Evolutionary conservation across 176 grass and related monocot genomes (phyloP), one percentile per base, ranked within the genome.

Genomic region (Triticum turgidum): DNA sequence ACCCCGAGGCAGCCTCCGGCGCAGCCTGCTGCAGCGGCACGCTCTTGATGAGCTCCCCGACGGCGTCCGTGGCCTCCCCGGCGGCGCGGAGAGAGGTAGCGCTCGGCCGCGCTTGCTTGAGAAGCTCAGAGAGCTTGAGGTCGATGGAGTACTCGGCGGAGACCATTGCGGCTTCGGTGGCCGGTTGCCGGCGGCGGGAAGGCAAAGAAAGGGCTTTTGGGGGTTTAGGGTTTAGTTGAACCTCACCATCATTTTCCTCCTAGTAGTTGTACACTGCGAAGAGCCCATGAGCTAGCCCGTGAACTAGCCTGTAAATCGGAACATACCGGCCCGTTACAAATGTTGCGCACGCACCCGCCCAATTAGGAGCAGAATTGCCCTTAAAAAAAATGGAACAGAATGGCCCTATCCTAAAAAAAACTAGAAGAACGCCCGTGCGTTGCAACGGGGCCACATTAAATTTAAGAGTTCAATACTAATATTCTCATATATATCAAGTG

Each of bases 51-150:
- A 91, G 88, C 47, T 92, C 66, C 25, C 83, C 73, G 61, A 98
- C 82, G 74, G 91, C 83, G 14, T 86, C 82, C 27, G 77, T 82
- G 13, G 93, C 78, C 78, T 79, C 63, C 42, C 88, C 51, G 6
- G 91, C 72, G 52, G 67, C 86, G 69, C 86, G 84, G 32, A 90
- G 35, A 3, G 80, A 72, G 21, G 73, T 34, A 21, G 74, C 73
- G 22, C 82, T 88, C 63, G 92, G 91, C 10, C 83, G 74, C 4
- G 90, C 90, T 63, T 92, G 86, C 45, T 85, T 80, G n/a, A 98
- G 44, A 45, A 98, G 90, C 65, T 76, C 37, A 41, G 87, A 74
- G 64, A 96, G 64, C 91, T 92, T 98, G 73, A 86, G 77, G 6
- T 89, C 86, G 34, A 93, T 82, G 49, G 93, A 91, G 62, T 74